A percentile compares a stretch with the other conserved stretches of the same genome.
phyloP scores from a whole-genome alignment of 495 filamentous ascomycete genomes.

The Neohortaea acidophila region DNA sequence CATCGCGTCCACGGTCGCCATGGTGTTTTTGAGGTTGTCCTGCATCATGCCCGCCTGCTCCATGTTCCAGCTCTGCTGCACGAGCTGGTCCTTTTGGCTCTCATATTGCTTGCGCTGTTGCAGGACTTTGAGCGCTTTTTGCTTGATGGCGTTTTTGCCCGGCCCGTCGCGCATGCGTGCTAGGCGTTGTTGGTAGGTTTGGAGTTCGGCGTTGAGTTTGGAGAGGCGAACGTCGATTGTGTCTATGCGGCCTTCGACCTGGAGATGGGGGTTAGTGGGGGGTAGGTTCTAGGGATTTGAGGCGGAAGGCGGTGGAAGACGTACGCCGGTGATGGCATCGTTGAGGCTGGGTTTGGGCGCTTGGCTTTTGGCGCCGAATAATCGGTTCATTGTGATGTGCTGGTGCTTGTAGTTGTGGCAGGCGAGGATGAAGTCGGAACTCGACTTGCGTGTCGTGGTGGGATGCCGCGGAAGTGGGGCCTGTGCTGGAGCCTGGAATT shows the following conservation, averaged over 20 bases:
- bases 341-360: constrained; percentile 83
- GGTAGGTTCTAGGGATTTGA: constrained; percentile 3
- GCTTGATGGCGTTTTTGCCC: constrained; percentile 79
- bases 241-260: constrained; percentile 73
- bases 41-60: constrained; percentile 98
- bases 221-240: constrained; percentile 91
- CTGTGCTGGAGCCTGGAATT: neutral
- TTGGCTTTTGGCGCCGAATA: constrained; percentile 81
- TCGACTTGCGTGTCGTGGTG: neutral
- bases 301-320: constrained; percentile 10
- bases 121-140: constrained; percentile 89
- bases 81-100: constrained; percentile 81
- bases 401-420: neutral
- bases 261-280: constrained; percentile 8
- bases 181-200: constrained; percentile 73
- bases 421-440: neutral
- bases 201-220: constrained; percentile 78
- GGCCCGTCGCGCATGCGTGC: constrained; percentile 92
- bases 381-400: constrained; percentile 63
- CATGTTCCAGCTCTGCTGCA: constrained; percentile 97
- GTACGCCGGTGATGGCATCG: constrained; percentile 70
- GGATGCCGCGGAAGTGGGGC: neutral
- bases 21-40: constrained; percentile 95
- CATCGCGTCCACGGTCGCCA: constrained; percentile 96
- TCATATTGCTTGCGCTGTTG: constrained; percentile 97